Evolutionary conservation across 2,329 filamentous ascomycete species (phyloP), one percentile per base, ranked within the genome.

Genomic region (Penicillium sp.): DNA sequence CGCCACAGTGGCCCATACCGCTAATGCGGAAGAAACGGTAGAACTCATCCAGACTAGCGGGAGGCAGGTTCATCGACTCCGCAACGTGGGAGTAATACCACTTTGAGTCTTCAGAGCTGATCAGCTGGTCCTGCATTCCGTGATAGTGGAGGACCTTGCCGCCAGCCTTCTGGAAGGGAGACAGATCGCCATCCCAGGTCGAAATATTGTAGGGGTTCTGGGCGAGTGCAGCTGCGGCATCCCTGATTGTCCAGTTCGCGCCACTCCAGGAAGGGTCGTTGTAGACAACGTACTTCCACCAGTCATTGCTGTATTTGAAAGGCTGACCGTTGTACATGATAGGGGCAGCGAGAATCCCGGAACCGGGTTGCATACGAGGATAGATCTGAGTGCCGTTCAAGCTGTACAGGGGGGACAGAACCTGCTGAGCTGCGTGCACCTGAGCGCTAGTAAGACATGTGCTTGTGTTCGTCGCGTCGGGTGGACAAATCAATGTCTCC

Each of bases 11-110:
- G 12, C 73, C 74, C 81, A 86, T 83, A 0, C 85, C 85, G 0
- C 84, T 83, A n/a, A 87, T 78, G 22, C 75, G 76, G 68, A 86
- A 86, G 66, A 82, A 81, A 49, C 80, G 79, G 51, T 81, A 78
- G 64, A 79, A 81, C 0, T 75, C 74, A 61, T 81, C 79, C 8
- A 81, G 62, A 0, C 73, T 60, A 4, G 64, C 50, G 0, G 76
- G 70, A 0, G 67, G 58, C 6, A 75, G 53, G 0, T 77, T 73
- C 72, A 84, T 78, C 0, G 72, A 70, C 24, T 75, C 64, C 5
- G 70, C 68, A 1, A 85, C 79, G 17, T 80, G 77, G 19, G 80
- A 75, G 72, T 85, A 84, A 68, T 80, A 88, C 70, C 84, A 84
- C 10, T 82, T 79, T 2, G 81, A 83, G 22, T 82, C 79, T 0